phyloP scores from a whole-genome alignment of 2,329 filamentous ascomycete genomes.

The Pyrenophora tritici-repentis region DNA sequence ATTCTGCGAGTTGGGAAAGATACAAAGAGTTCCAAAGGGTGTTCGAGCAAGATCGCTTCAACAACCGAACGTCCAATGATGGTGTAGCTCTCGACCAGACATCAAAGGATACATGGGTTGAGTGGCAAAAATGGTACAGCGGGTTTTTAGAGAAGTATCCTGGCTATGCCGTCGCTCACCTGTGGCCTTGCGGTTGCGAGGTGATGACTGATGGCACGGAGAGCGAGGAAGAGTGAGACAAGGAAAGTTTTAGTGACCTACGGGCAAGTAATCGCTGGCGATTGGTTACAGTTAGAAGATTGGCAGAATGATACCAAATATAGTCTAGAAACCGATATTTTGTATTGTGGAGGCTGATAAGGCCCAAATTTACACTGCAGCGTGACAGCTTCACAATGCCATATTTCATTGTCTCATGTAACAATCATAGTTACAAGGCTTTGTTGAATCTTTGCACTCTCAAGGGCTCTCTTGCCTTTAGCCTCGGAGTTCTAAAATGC shows the following conservation, averaged over 20 bases:
- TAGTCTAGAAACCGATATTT: too few relatives aligned
- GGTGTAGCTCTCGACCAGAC: neutral
- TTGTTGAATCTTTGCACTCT: neutral
- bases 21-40: neutral
- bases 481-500: neutral
- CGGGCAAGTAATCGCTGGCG: too few relatives aligned
- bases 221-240: slow-evolving; percentile 21
- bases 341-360: too few relatives aligned
- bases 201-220: slow-evolving; percentile 12
- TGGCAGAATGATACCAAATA: too few relatives aligned
- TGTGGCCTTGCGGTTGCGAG: slow-evolving; percentile 37
- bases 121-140: slow-evolving; percentile 18
- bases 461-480: slow-evolving; percentile 10
- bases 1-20: slow-evolving; percentile 15
- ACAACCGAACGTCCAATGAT: neutral
- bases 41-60: neutral
- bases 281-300: too few relatives aligned
- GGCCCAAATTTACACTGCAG: neutral
- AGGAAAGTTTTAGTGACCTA: too few relatives aligned
- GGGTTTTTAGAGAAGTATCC: slow-evolving; percentile 26
- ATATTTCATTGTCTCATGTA: neutral
- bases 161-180: slow-evolving; percentile 13
- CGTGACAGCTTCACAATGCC: neutral
- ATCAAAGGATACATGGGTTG: neutral
- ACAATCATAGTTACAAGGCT: neutral